These are phyloP conservation scores for Myriosclerotinia scirpicola DNA, from an alignment of 2,329 filamentous ascomycete genomes.

Conservation along the genomic window DNA sequence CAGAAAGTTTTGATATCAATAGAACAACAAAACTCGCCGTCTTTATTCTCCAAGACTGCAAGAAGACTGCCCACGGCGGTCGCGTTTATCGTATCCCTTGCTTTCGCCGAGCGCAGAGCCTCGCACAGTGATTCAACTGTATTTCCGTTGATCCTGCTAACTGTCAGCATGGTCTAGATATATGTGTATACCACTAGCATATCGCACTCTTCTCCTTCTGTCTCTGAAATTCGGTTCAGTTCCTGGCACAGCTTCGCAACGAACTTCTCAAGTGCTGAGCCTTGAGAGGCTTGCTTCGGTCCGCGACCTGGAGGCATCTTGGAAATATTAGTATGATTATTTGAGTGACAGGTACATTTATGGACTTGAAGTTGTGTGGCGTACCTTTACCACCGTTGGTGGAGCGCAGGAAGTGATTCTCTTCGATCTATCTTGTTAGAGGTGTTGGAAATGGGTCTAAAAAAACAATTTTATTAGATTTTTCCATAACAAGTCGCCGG, in stretches of 20 bases:
- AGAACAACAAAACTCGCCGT: constrained; percentile 29
- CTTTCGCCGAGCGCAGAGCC: constrained; percentile 5
- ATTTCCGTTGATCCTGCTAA: neutral
- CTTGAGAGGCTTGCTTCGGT: neutral
- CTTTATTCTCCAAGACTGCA: constrained; percentile 27
- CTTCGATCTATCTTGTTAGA: neutral
- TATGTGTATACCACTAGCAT: neutral
- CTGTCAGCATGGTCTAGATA: constrained; percentile 5
- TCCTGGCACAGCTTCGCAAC: constrained; percentile 3
- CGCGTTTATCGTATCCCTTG: neutral
- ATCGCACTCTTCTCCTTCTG: constrained; percentile 8
- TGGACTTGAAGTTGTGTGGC: no score
- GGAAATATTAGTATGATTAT: neutral
- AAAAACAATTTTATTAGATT: neutral
- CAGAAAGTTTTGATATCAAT: constrained; percentile 30
- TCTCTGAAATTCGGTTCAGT: neutral
- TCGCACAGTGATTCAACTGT: constrained; percentile 9
- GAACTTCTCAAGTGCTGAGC: neutral
- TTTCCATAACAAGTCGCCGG: neutral
- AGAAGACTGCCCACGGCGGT: constrained; percentile 21
- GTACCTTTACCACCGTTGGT: neutral
- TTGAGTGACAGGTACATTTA: neutral
- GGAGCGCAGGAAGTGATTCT: neutral
- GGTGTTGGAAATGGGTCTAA: neutral
- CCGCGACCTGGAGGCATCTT: constrained; percentile 14